phyloP scores from a whole-genome alignment of 2,329 filamentous ascomycete species.

The Alternaria sp. region DNA sequence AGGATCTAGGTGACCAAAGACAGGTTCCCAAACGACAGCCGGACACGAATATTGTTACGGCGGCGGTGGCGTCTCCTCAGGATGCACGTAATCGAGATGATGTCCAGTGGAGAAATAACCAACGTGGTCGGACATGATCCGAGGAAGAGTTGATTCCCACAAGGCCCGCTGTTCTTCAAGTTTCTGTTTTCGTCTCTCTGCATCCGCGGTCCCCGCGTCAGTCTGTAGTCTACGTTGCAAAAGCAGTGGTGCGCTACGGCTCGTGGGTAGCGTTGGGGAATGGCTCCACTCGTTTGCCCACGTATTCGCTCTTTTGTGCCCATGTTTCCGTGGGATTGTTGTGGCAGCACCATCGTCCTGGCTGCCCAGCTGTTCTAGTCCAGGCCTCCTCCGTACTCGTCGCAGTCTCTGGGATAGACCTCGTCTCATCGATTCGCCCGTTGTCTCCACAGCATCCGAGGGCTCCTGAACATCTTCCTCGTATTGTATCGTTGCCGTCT shows the following conservation, averaged over 20 bases:
- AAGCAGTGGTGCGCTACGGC: conserved; percentile 8
- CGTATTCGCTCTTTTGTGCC: conserved; percentile 10
- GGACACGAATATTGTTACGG: background rate
- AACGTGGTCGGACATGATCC: conserved; percentile 6
- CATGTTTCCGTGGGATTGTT: conserved; percentile 1
- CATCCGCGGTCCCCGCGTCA: conserved; percentile 1
- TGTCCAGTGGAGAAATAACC: conserved; percentile 12
- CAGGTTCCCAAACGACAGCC: background rate
- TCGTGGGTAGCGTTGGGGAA: background rate
- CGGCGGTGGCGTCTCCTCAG: background rate
- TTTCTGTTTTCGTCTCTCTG: conserved; percentile 5
- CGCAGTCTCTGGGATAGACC: conserved; percentile 21
- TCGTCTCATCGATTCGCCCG: conserved; percentile 17
- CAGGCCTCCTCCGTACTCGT: conserved; percentile 22
- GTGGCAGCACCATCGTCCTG: conserved; percentile 12
- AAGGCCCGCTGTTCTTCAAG: conserved; percentile 21
- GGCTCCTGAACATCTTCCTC: conserved; percentile 15
- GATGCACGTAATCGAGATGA: conserved; percentile 5
- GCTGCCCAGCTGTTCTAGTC: conserved; percentile 16
- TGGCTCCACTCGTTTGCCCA: conserved; percentile 14
- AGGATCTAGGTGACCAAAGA: background rate
- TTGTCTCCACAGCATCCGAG: conserved; percentile 12
- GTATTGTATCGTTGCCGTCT: conserved; percentile 1
- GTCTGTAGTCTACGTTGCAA: conserved; percentile 7
- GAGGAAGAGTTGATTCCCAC: conserved; percentile 31